Conservation (phyloP, 306 rosid species). For the Pachyrhizus erosus region DNA sequence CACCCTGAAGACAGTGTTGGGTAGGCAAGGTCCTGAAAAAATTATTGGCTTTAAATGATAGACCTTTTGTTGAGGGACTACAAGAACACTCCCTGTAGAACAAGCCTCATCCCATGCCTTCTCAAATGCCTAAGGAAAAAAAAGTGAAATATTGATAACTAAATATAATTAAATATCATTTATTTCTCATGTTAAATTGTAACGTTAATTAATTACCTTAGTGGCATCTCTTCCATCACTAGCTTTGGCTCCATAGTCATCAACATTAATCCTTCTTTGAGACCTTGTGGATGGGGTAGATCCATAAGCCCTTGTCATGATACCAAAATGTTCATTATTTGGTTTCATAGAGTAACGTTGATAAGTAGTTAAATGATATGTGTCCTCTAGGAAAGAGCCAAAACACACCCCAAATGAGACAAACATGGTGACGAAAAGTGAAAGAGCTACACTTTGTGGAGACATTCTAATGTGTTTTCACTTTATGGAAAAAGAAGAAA, state of each 20-base stretch:
- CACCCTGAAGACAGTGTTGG: conserved; percentile 58
- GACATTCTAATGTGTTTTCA: conserved; percentile 40
- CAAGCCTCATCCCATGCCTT: conserved; percentile 75
- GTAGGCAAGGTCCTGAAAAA: conserved; percentile 80
- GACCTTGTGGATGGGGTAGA: background rate
- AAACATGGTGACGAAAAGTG: conserved; percentile 35
- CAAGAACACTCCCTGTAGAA: conserved; percentile 48
- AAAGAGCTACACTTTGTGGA: conserved; percentile 32
- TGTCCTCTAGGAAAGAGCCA: conserved; percentile 38
- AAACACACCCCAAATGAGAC: conserved; percentile 48
- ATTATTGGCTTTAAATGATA: conserved; percentile 68
- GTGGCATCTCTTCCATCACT: conserved; percentile 58
- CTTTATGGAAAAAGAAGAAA: conserved; percentile 26
- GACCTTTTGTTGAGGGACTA: conserved; percentile 55
- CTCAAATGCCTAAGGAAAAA: conserved; percentile 59
- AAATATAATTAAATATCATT: background rate
- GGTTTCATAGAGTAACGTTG: background rate
- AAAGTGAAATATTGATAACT: conserved; percentile 1
- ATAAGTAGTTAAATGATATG: background rate
- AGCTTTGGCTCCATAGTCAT: conserved; percentile 65
- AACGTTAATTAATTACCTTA: conserved; percentile 47
- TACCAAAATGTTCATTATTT: conserved; percentile 36
- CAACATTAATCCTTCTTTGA: conserved; percentile 49
- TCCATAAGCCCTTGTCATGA: conserved; percentile 1
- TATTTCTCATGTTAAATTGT: background rate